Evolutionary conservation across 352 stramenopile genomes (phyloP), one percentile per base, ranked within the genome.

Genomic region (Globisporangium canariense): DNA sequence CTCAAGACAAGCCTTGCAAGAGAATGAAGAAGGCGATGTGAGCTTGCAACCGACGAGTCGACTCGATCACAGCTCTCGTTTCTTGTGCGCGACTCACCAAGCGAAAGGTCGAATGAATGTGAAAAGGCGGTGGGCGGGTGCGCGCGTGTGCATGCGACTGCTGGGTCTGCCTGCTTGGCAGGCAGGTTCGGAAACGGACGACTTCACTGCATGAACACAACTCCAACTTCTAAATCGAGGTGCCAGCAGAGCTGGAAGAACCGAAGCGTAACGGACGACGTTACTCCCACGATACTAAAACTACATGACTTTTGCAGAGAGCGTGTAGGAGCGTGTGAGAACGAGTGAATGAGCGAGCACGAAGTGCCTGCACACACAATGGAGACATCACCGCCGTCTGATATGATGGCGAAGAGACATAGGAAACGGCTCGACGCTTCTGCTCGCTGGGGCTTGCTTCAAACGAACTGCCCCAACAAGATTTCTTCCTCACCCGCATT

Each of bases 31-130:
- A 46, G 18, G 40, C 14, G 40, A 46, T 11, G 40, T 46, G 40
- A 46, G 40, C 11, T n/a, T n/a, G 9, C 36, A 60, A 60, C 38
- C 6, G 55, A 40, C 22, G 22, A 25, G 22, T 25, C 32, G 13
- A 10, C n/a, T 34, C 36, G 38, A 38, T 50, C 38, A 22, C 3
- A 13, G 20, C 43, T 34, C 20, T 60, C 20, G 28, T 28, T 60
- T 60, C 38, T 51, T 46, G 20, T 51, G 32, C 43, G 55, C 55
- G 55, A 51, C 38, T 45, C n/a, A 60, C 55, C 38, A 49, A 46
- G 55, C 20, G 20, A 60, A 60, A 49, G 20, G 25, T 22, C 55
- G 55, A 60, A 46, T 60, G 55, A 38, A 43, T 41, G 30, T 32
- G 52, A 58, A 58, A 11, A 41, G 51, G 11, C 9, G 5, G 9